Base-by-base conservation (phyloP, 306 rosid genomes). In the Hippophae rhamnoides region DNA sequence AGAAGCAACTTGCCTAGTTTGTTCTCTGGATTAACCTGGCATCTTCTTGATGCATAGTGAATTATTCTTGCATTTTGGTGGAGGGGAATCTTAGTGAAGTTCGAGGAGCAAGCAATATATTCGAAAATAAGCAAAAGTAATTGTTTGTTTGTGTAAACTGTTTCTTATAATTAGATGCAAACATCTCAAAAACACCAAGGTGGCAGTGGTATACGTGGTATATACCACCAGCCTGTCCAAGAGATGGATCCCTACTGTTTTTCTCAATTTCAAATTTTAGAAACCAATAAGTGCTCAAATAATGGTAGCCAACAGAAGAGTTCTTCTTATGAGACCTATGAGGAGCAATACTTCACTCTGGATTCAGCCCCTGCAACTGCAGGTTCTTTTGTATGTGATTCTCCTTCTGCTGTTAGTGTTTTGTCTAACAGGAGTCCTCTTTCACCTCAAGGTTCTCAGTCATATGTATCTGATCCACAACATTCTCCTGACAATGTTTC, bases 371-470 rank as follows among this genome's bases (percentile, higher is more conserved):
- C 87, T 2, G 70, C 75, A 47, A 46, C 65, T 48, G 60, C 57
- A 60, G 81, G 54, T 56, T 44, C 67, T 44, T 43, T 58, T 60
- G 60, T 49, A 66, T 81, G 78, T 56, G 84, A 86, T 64, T 88
- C 97, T 44, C 83, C 97, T 72, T 90, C 98, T 41, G 71, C 68
- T 66, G 81, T 69, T 23, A 88, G 99, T 68, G 83, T 72, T 60
- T 74, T 86, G 78, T 92, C 95, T 26, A 83, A 69, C 43, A 69
- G 81, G 62, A 80, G 86, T 61, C 77, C 95, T 53, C 79, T 78
- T 67, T 87, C 92, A 14, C 82, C 89, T 0, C 98, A 81, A 72
- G 78, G 63, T 60, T 87, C 96, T 63, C 94, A 76, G 2, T 74
- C 95, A 8, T 72, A 60, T 66, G 64, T 74, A 25, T 89, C 97